phyloP scores from a whole-genome alignment of 202 grass and related monocot genomes.

The Digitaria exilis region DNA sequence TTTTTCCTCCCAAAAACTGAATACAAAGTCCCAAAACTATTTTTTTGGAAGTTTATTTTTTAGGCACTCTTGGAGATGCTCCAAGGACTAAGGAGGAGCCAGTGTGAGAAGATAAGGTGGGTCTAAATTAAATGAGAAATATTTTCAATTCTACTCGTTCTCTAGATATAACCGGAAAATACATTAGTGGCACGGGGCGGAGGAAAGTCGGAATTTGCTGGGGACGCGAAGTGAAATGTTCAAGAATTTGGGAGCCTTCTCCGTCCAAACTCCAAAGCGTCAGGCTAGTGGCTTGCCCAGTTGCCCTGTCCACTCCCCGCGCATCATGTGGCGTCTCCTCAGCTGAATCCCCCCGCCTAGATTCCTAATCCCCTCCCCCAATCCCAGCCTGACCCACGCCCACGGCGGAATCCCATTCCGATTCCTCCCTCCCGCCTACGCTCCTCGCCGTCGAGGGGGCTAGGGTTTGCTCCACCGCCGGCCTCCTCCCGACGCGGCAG shows the following conservation, averaged over 20 bases:
- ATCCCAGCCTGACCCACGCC: not conserved
- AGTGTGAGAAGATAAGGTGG: no score
- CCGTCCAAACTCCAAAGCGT: conserved; percentile 18
- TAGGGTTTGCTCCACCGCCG: conserved; percentile 39
- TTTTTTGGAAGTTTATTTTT: no score
- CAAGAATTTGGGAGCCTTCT: not conserved
- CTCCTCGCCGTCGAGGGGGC: not conserved
- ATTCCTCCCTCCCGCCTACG: not conserved
- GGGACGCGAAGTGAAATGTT: not conserved
- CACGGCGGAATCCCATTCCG: conserved; percentile 34
- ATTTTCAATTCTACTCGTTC: no score
- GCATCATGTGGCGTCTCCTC: not conserved
- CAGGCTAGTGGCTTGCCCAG: not conserved
- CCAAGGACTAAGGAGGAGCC: no score
- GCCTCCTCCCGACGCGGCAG: not conserved
- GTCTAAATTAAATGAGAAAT: no score
- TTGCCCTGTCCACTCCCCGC: not conserved
- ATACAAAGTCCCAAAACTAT: no score
- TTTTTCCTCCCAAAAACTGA: no score
- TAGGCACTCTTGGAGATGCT: no score
- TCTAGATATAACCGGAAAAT: not conserved
- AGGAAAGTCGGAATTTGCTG: not conserved
- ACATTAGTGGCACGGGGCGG: not conserved
- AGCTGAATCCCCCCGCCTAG: conserved; percentile 29
- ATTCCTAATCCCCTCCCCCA: conserved; percentile 27